Evolutionary conservation across 768 basidiomycete species (phyloP).

Genomic region (Tubosaeta brunneosetosa): DNA sequence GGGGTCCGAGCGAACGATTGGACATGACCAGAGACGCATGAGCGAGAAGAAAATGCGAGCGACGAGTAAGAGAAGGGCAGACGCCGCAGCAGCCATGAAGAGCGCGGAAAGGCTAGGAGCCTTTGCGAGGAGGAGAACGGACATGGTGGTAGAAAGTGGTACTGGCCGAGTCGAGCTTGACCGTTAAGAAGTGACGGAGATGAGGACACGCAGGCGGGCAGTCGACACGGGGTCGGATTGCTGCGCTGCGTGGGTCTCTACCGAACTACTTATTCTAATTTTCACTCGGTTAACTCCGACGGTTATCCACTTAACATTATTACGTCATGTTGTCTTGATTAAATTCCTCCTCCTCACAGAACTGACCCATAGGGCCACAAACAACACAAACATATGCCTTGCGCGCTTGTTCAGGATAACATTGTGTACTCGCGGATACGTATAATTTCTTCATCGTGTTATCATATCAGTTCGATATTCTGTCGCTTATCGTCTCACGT

Average conservation of each 20-base stretch:
- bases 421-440: not conserved
- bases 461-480: not conserved
- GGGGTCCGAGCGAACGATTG: slow-evolving; percentile 7
- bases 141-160: slow-evolving; percentile 17
- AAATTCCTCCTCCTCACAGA: not conserved
- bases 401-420: not conserved
- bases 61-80: slow-evolving; percentile 25
- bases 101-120: slow-evolving; percentile 27
- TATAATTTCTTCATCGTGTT: not conserved
- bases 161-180: not conserved
- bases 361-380: not conserved
- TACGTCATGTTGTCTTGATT: slow-evolving; percentile 4
- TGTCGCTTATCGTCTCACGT: slow-evolving; percentile 2
- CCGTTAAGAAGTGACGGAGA: slow-evolving; percentile 26
- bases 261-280: slow-evolving; percentile 24
- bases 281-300: slow-evolving; percentile 23
- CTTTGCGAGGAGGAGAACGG: slow-evolving; percentile 29
- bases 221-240: slow-evolving; percentile 10
- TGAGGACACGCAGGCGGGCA: slow-evolving; percentile 10
- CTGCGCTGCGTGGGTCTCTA: slow-evolving; percentile 15
- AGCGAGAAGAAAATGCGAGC: slow-evolving; percentile 27
- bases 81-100: slow-evolving; percentile 30
- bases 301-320: slow-evolving; percentile 11
- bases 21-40: slow-evolving; percentile 27
- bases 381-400: not conserved